These are phyloP conservation scores for Panicum hallii DNA, from an alignment of 202 grass and related monocot species.

Conservation along the genomic window DNA sequence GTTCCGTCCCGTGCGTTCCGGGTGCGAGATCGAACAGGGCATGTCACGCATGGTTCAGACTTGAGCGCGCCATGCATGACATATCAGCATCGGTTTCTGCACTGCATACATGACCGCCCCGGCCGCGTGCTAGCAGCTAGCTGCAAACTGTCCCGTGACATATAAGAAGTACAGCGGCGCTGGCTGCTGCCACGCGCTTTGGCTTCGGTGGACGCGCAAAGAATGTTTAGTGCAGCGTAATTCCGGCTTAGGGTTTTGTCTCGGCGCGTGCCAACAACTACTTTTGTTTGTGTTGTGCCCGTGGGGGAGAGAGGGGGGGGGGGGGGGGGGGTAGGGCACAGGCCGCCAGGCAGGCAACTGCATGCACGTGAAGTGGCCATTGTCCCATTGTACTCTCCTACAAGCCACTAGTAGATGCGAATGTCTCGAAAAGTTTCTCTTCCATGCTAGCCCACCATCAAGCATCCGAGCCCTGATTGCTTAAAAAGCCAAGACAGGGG, in stretches of 20 bases:
- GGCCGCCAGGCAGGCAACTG: conserved; percentile 26
- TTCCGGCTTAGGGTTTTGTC: conserved; percentile 57
- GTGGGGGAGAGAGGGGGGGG: conserved; percentile 30
- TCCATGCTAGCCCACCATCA: neutral
- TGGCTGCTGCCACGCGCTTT: neutral
- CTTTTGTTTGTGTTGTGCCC: conserved; percentile 55
- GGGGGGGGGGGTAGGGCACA: no score
- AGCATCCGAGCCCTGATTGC: neutral
- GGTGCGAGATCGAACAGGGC: neutral
- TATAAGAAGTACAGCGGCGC: neutral
- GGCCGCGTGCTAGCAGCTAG: no score
- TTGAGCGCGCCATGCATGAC: neutral
- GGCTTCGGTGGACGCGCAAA: neutral
- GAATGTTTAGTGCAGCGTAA: conserved; percentile 50
- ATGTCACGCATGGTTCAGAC: neutral
- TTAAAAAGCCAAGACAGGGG: neutral
- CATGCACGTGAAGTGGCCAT: conserved; percentile 42
- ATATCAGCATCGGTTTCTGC: conserved; percentile 49
- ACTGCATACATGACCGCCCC: neutral
- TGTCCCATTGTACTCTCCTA: conserved; percentile 13
- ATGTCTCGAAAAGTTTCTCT: conserved; percentile 16
- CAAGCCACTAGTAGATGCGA: conserved; percentile 14
- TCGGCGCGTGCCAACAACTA: conserved; percentile 14
- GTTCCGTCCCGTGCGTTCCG: neutral
- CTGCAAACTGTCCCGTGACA: neutral